A percentile compares a stretch with the other conserved stretches of the same genome.
phyloP scores from a whole-genome alignment of 495 filamentous ascomycete genomes.

The Talaromyces ruber region DNA sequence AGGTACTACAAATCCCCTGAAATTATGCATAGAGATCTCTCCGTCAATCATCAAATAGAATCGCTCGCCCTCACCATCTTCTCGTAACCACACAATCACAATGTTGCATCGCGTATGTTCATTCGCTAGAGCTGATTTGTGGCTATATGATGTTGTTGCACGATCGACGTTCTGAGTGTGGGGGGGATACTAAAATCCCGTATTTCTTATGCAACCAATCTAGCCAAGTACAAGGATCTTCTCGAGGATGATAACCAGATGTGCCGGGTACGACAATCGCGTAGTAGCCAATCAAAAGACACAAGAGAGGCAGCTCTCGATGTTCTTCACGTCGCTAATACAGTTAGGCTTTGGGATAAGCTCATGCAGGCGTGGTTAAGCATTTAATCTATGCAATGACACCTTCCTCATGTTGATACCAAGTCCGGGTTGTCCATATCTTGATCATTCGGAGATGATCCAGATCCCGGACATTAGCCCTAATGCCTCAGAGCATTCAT shows the following conservation, averaged over 20 bases:
- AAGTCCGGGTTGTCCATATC: background rate
- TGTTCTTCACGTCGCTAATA: background rate
- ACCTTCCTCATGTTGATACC: background rate
- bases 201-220: background rate
- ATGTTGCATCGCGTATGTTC: background rate
- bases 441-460: background rate
- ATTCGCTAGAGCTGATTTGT: background rate
- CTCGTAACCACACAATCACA: slow-evolving; percentile 1
- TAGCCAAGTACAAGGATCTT: background rate
- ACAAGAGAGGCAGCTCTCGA: background rate
- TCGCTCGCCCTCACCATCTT: background rate
- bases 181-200: background rate
- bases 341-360: background rate
- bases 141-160: background rate
- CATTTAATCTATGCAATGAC: background rate
- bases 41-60: background rate
- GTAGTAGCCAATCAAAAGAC: background rate
- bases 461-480: background rate
- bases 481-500: no score
- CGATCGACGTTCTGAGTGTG: background rate
- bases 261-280: background rate
- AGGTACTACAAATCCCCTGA: background rate
- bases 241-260: background rate
- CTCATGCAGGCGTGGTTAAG: background rate
- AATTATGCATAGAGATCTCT: background rate